These are phyloP conservation scores for Phytophthora megakarya DNA, from an alignment of 352 stramenopile species.

Conservation along the genomic window DNA sequence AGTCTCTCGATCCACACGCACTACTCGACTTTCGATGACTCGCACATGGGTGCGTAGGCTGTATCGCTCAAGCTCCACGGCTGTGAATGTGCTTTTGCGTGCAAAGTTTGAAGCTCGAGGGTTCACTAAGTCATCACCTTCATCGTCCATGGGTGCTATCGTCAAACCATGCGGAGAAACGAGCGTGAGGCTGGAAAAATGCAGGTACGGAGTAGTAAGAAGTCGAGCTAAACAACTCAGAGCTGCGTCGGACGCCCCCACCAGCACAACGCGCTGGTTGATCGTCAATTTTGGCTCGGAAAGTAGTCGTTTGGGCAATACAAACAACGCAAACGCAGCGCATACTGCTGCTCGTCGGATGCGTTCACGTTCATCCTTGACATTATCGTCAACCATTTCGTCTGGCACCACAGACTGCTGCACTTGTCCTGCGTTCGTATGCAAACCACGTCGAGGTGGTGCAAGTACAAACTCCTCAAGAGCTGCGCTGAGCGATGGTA, in stretches of 20 bases:
- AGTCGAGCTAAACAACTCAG: constrained; percentile 82
- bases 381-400: constrained; percentile 49
- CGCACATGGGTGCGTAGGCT: constrained; percentile 66
- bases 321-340: constrained; percentile 77
- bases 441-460: constrained; percentile 46
- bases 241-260: constrained; percentile 82
- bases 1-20: constrained; percentile 71
- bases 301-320: constrained; percentile 81
- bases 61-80: constrained; percentile 56
- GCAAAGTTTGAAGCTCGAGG: constrained; percentile 47
- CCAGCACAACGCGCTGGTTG: constrained; percentile 86
- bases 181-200: constrained; percentile 87
- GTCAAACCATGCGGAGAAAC: constrained; percentile 76
- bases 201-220: constrained; percentile 79
- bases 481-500: constrained; percentile 39
- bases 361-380: constrained; percentile 51
- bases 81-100: constrained; percentile 48
- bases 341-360: constrained; percentile 25
- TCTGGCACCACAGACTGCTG: constrained; percentile 1
- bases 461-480: constrained; percentile 70
- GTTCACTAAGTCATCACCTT: not conserved
- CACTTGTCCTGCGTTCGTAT: not conserved
- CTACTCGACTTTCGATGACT: constrained; percentile 62
- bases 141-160: constrained; percentile 37
- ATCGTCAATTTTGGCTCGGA: constrained; percentile 86